Evolutionary conservation across 148 eudicot species (phyloP), one percentile per base, ranked within the genome.

Genomic region (Vaccinium myrtillus): DNA sequence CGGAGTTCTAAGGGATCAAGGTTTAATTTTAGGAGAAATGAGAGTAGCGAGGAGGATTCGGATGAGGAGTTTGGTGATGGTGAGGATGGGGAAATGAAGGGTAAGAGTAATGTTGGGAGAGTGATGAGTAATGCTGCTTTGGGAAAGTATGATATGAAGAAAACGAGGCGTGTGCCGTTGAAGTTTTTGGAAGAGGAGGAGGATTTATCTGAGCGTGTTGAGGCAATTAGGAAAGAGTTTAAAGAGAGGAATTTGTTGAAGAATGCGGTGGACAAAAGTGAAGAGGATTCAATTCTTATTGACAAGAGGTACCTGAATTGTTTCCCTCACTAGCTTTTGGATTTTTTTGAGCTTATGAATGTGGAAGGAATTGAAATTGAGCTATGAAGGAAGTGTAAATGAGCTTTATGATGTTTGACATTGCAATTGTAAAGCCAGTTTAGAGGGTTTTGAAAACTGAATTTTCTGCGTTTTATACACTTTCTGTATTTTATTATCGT

Each of bases 81-180:
- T 5, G 89, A 87, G 53, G 89, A 84, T 48, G 85, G 67, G 80
- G 86, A 85, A 54, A 87, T 56, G 63, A 80, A 61, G 76, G 86
- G 75, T 9, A 80, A 84, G 13, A 83, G 80, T 67, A 89, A 53
- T 61, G 86, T 83, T 36, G 90, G 78, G 85, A 89, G 77, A 87
- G 83, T 87, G 88, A 92, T 87, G 88, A 93, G 95, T 82, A 94
- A 91, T 90, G 98, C 95, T 78, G 92, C 91, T 39, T 81, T 96
- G 85, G 98, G 98, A 18, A 92, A 93, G 79, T 88, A 94, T 84
- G 99, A 93, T 86, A 88, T 86, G 54, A 95, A 90, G 88, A 87
- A 43, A 4, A 92, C 83, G 48, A 94, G 87, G 83, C 86, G 91
- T 21, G 84, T 92, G 77, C 89, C 89, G 6, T 69, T 90, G 89